Base-by-base conservation (phyloP, 352 stramenopile species). In the Phytophthora nicotianae region DNA sequence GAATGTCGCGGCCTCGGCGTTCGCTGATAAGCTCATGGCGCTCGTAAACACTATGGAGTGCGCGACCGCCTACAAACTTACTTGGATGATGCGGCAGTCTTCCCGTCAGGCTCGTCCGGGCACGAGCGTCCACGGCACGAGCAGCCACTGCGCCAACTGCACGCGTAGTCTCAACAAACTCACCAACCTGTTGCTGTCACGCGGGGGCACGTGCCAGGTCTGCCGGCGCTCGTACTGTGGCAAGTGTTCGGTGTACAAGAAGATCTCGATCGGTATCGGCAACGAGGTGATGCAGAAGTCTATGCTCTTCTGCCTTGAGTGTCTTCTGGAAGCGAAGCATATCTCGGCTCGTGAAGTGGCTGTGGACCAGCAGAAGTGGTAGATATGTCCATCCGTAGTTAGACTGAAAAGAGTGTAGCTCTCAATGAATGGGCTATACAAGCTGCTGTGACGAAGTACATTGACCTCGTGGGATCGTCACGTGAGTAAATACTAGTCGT, bases 301-400 rank as follows among this genome's bases (percentile, higher is more conserved):
- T 5, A 62, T 79, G 61, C 58, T 77, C 9, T 82, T 82, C 47
- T 82, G 74, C 55, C 63, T 82, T 10, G 62, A 82, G 38, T 82
- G 74, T 49, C 56, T 82, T 3, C 37, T 79, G 16, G 67, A 82
- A 23, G 74, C 70, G 4, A 78, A 77, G 27, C 59, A 77, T 11
- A 19, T 75, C 8, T 66, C 67, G 11, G 70, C 74, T n/a, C 56
- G 57, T 43, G 50, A 70, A 40, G 67, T 79, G 24, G 68, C 68
- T 5, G 45, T 72, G 45, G 68, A 76, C 23, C 55, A 70, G 42
- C 68, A 70, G 41, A 71, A 75, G 33, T 67, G 49, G 41, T 70
- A 73, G 56, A 20, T 32, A 21, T 57, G 10, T n/a, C 19, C 42
- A 5, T 27, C 20, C n/a, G 54, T 60, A 65, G 47, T 63, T 72